Percentiles rank a stretch among this genome's conserved stretches.
phyloP scores from a whole-genome alignment of 768 basidiomycete genomes.

The Xerocomus brunneocitrinus region DNA sequence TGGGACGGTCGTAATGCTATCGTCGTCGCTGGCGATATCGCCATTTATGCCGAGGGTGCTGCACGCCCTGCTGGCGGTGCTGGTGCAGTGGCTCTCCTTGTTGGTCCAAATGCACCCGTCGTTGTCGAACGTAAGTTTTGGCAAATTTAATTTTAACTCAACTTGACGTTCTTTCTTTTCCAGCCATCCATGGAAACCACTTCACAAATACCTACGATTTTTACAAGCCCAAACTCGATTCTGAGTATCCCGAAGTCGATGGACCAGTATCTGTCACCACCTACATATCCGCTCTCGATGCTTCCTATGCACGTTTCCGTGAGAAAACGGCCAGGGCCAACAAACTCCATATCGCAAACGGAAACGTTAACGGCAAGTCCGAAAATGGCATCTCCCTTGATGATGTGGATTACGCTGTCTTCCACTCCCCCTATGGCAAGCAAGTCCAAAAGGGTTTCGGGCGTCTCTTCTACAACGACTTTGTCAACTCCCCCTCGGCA shows the following conservation, averaged over 20 bases:
- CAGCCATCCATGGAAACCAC: slow-evolving; percentile 93
- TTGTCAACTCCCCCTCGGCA: slow-evolving; percentile 68
- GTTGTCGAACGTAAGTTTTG: slow-evolving; percentile 83
- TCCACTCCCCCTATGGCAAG: slow-evolving; percentile 99
- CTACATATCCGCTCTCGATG: slow-evolving; percentile 91
- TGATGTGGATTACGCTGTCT: slow-evolving; percentile 86
- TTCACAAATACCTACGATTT: slow-evolving; percentile 99
- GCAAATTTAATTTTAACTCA: neutral
- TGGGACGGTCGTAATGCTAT: slow-evolving; percentile 99
- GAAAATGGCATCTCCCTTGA: slow-evolving; percentile 62
- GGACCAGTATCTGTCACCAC: slow-evolving; percentile 94
- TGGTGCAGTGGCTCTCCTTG: slow-evolving; percentile 89
- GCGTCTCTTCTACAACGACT: slow-evolving; percentile 90
- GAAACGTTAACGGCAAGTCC: slow-evolving; percentile 31
- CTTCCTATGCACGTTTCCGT: slow-evolving; percentile 79
- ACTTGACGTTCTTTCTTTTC: slow-evolving; percentile 11
- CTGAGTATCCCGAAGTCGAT: slow-evolving; percentile 95
- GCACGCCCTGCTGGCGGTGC: slow-evolving; percentile 97
- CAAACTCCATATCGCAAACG: slow-evolving; percentile 39
- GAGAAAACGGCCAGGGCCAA: slow-evolving; percentile 70
- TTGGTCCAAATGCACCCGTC: slow-evolving; percentile 94
- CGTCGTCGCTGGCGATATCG: slow-evolving; percentile 95
- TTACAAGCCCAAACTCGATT: slow-evolving; percentile 95
- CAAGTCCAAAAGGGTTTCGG: slow-evolving; percentile 97
- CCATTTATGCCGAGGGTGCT: slow-evolving; percentile 93